Base-by-base conservation (phyloP, 306 rosid species). In the Quercus robur region DNA sequence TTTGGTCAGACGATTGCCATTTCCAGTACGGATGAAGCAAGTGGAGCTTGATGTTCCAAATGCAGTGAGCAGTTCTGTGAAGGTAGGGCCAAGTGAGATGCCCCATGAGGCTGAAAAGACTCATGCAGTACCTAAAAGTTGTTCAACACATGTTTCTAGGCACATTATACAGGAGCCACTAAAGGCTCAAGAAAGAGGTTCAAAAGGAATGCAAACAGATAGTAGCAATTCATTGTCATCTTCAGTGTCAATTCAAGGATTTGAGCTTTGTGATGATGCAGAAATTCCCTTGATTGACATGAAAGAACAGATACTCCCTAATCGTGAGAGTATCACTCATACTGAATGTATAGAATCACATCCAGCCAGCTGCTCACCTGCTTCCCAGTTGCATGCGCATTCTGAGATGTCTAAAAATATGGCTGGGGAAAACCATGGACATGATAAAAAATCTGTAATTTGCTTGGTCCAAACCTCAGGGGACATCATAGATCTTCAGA, bases 251-350 rank as follows among this genome's bases (percentile, higher is more conserved):
- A 82, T 91, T 81, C 97, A 90, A 83, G 89, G 84, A 79, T 89
- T 86, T 87, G 98, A 96, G 83, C 86, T 90, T 81, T 89, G 82
- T 73, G 99, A 91, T 73, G 92, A 90, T 82, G 92, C 97, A 56
- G 78, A 85, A 44, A 90, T 89, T 67, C 71, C 86, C 82, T 89
- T 81, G 76, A 74, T 88, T 82, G 94, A 91, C 88, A 46, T 86
- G 88, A 62, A 80, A 49, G 91, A 89, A 44, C 88, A 82, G 83
- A 75, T 46, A n/a, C 81, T 71, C 84, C 85, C 85, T 82, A 85
- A 81, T 82, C 81, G 68, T 49, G 88, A 46, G 51, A 80, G 68
- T 67, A 79, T 54, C 30, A 74, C 82, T 56, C 83, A 63, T 26
- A 25, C 19, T 87, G 92, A 82, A 58, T 80, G 71, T 70, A 75